A percentile compares a stretch with the other conserved stretches of the same genome.
phyloP scores from a whole-genome alignment of 306 rosid species.

The Biancaea sappan region DNA sequence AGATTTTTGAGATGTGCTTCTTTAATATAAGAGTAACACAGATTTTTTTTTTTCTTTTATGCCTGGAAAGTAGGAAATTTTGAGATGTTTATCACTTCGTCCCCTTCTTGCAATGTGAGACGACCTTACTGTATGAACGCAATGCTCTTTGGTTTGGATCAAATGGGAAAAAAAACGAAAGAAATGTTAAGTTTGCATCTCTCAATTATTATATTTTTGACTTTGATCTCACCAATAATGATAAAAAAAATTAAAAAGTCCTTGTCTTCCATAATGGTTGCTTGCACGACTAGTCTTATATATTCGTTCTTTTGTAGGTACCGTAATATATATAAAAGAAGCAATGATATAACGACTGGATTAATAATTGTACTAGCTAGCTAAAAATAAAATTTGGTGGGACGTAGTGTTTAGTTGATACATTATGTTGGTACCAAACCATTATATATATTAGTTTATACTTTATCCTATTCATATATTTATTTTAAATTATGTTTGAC shows the following conservation, averaged over 20 bases:
- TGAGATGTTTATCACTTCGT: conserved; percentile 1
- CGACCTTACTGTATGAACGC: neutral
- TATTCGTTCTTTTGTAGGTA: neutral
- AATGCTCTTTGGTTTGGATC: neutral
- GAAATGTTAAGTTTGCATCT: neutral
- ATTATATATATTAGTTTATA: too few relatives aligned
- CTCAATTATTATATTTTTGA: neutral
- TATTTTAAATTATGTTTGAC: neutral
- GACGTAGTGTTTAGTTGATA: neutral
- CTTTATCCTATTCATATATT: neutral
- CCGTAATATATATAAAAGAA: neutral
- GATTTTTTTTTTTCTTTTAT: too few relatives aligned
- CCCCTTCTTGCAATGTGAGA: neutral
- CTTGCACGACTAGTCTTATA: conserved; percentile 4
- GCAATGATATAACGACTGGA: neutral
- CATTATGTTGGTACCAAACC: neutral
- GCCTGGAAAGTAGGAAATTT: neutral
- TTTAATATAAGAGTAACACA: too few relatives aligned
- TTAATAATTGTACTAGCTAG: neutral
- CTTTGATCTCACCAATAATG: neutral
- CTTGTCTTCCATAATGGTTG: neutral
- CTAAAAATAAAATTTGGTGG: neutral
- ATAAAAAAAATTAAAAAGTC: neutral
- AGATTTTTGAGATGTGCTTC: too few relatives aligned
- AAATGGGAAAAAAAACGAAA: neutral